A percentile compares a stretch with the other conserved stretches of the same genome.
Conservation (phyloP, 495 filamentous ascomycete species). For the Aspergillus steynii region DNA sequence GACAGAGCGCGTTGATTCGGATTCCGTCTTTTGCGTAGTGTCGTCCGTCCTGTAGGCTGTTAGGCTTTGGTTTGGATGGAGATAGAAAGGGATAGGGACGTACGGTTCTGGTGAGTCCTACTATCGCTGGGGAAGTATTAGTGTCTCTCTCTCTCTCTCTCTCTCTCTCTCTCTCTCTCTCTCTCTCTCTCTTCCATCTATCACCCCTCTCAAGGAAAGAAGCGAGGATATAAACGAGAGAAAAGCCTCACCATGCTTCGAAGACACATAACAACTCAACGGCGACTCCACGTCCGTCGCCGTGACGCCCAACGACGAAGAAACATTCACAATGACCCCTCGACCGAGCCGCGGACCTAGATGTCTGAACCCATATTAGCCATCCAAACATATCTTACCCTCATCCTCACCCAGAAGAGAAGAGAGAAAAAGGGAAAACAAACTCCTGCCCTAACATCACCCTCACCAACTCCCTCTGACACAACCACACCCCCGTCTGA, state of each 20-base stretch:
- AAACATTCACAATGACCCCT: conserved; percentile 33
- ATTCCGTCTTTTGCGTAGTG: conserved; percentile 44
- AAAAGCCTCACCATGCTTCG: conserved; percentile 42
- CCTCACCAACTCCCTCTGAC: conserved; percentile 45
- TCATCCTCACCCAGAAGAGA: background rate
- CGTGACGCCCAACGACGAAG: conserved; percentile 29
- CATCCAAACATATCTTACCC: background rate
- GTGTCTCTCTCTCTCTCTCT: too few relatives aligned
- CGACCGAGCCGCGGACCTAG: conserved; percentile 23
- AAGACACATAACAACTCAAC: conserved; percentile 37
- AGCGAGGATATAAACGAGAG: background rate
- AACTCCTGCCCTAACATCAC: conserved; percentile 53
- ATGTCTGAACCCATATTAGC: conserved; percentile 13
- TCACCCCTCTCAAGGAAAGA: too few relatives aligned
- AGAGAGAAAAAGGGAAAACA: background rate
- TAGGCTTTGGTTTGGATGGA: background rate
- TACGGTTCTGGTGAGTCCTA: background rate
- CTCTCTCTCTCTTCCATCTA: too few relatives aligned
- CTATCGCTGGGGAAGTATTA: background rate
- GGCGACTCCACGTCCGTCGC: conserved; percentile 21
- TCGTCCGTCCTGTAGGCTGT: conserved; percentile 37
- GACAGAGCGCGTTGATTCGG: conserved; percentile 52
- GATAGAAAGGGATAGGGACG: too few relatives aligned
- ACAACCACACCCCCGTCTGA: conserved; percentile 48
- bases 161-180: too few relatives aligned